phyloP scores from a whole-genome alignment of 164 flowering plant genomes.

The Magnolia changhungtana region DNA sequence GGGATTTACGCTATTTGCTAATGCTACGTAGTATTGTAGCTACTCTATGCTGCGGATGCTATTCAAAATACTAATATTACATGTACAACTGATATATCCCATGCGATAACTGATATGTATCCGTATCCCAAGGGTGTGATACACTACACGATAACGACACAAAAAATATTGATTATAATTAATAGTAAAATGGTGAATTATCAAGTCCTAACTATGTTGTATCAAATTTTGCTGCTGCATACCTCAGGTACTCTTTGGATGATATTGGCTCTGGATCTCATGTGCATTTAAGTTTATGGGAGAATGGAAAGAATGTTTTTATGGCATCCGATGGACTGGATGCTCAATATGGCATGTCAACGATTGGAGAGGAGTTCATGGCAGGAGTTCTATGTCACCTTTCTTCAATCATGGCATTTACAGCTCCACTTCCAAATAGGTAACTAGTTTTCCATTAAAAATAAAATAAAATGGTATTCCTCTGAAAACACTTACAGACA shows the following conservation, averaged over 20 bases:
- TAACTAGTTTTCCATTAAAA: constrained; percentile 10
- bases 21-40: too few species aligned
- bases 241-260: constrained; percentile 53
- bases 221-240: background rate
- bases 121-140: too few species aligned
- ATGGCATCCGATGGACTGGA: constrained; percentile 49
- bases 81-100: too few species aligned
- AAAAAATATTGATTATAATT: too few species aligned
- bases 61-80: too few species aligned
- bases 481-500: background rate
- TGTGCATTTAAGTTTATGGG: constrained; percentile 85
- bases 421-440: constrained; percentile 96
- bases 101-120: too few species aligned
- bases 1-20: too few species aligned
- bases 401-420: constrained; percentile 83
- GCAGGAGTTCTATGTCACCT: constrained; percentile 90
- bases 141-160: too few species aligned
- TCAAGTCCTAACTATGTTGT: too few species aligned
- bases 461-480: background rate
- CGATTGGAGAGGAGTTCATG: constrained; percentile 81
- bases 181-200: too few species aligned
- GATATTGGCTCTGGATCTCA: constrained; percentile 95
- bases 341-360: constrained; percentile 70
- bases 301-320: constrained; percentile 80
- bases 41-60: too few species aligned